Evolutionary conservation across 306 rosid genomes (phyloP).

Genomic region (Corylus heterophylla): DNA sequence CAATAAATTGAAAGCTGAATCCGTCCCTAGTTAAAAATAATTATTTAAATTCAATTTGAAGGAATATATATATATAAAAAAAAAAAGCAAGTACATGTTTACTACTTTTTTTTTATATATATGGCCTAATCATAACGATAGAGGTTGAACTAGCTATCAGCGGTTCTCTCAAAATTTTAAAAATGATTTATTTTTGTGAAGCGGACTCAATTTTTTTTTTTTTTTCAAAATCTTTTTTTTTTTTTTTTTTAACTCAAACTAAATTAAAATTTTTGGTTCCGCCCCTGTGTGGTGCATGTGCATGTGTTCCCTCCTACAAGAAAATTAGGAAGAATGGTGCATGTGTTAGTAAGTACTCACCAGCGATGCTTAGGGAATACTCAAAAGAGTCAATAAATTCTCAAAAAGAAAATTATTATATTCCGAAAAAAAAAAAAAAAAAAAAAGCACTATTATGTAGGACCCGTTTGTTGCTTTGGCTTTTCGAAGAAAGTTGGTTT

Average conservation of each 20-base stretch:
- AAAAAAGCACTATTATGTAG: conserved; percentile 32
- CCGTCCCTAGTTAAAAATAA: no score
- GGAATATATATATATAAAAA: background rate
- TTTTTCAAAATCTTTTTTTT: no score
- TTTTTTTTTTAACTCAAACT: no score
- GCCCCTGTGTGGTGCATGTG: background rate
- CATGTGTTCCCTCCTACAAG: conserved; percentile 59
- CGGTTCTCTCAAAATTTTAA: no score
- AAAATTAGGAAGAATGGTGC: conserved; percentile 50
- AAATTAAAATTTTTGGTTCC: no score
- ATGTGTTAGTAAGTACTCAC: conserved; percentile 59
- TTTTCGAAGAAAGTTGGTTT: conserved; percentile 40
- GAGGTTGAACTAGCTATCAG: no score
- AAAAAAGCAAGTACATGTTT: conserved; percentile 32
- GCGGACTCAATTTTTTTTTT: no score
- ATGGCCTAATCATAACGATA: conserved; percentile 36
- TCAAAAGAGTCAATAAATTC: conserved; percentile 54
- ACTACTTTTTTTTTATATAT: conserved; percentile 19
- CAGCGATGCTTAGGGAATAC: conserved; percentile 76
- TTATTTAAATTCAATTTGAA: no score
- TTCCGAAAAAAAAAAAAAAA: conserved; percentile 11
- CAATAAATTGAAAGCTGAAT: no score
- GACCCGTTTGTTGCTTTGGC: conserved; percentile 35
- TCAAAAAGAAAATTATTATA: conserved; percentile 10
- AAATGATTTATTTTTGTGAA: no score